A percentile compares a stretch with the other conserved stretches of the same genome.
phyloP scores from a whole-genome alignment of 495 filamentous ascomycete species.

The Pyronema domesticum region DNA sequence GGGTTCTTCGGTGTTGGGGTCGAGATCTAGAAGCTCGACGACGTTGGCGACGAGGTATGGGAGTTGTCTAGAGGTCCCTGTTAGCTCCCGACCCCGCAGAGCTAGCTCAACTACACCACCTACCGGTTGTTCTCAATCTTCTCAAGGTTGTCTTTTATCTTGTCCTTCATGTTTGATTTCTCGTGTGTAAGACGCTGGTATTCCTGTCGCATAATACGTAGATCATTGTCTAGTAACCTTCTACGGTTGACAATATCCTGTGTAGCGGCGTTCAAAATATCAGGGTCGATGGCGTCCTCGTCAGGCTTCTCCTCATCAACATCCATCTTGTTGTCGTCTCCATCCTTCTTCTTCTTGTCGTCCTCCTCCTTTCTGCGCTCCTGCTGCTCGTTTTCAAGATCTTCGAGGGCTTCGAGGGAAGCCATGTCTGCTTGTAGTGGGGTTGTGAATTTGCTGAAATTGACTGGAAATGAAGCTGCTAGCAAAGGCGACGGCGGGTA shows the following conservation, averaged over 20 bases:
- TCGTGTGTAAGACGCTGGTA: slow-evolving; percentile 86
- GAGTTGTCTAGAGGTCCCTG: slow-evolving; percentile 49
- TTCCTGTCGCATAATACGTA: slow-evolving; percentile 96
- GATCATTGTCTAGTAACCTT: slow-evolving; percentile 87
- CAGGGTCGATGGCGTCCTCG: slow-evolving; percentile 70
- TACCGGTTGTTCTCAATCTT: slow-evolving; percentile 99
- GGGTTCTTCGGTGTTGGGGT: slow-evolving; percentile 84
- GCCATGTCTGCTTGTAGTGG: slow-evolving; percentile 41
- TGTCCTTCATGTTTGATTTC: slow-evolving; percentile 85
- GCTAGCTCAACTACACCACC: slow-evolving; percentile 16
- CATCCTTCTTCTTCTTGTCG: slow-evolving; percentile 40
- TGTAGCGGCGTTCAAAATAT: slow-evolving; percentile 79
- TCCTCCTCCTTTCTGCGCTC: slow-evolving; percentile 54
- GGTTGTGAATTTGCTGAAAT: neutral
- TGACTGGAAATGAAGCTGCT: neutral
- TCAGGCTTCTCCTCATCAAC: slow-evolving; percentile 51
- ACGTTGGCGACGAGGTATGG: slow-evolving; percentile 98
- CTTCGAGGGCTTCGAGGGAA: slow-evolving; percentile 56
- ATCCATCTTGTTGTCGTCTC: slow-evolving; percentile 66
- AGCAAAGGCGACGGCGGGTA: neutral
- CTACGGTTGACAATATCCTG: slow-evolving; percentile 76
- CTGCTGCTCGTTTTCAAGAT: slow-evolving; percentile 52
- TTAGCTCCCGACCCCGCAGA: slow-evolving; percentile 2
- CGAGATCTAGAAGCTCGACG: slow-evolving; percentile 88
- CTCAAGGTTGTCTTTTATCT: slow-evolving; percentile 96